Evolutionary conservation across 176 grass and related monocot genomes (phyloP).

Genomic region (Hordeum marinum): DNA sequence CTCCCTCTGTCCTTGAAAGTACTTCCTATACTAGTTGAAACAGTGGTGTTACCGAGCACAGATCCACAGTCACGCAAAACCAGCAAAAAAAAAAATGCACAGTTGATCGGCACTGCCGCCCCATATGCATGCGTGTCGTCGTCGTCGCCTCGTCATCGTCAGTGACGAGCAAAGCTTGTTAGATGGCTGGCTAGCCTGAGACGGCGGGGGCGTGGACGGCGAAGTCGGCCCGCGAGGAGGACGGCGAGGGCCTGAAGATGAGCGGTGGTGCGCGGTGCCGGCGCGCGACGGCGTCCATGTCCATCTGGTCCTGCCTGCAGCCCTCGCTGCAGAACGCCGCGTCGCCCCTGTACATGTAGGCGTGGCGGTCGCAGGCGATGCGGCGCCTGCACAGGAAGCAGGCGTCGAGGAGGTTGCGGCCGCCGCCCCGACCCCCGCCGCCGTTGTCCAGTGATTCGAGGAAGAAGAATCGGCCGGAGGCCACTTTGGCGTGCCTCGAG

Average conservation of each 20-base stretch:
- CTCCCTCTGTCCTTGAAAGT: too few relatives aligned
- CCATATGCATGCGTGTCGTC: too few relatives aligned
- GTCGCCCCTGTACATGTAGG: constrained; percentile 80
- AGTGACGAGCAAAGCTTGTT: too few relatives aligned
- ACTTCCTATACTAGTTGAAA: too few relatives aligned
- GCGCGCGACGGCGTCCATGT: constrained; percentile 3
- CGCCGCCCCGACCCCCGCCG: not conserved
- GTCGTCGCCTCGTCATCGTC: too few relatives aligned
- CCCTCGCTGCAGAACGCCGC: constrained; percentile 63
- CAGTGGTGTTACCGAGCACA: too few relatives aligned
- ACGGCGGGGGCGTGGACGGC: not conserved
- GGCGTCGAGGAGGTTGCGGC: constrained; percentile 30
- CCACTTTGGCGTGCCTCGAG: too few relatives aligned
- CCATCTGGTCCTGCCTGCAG: constrained; percentile 59
- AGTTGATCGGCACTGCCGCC: too few relatives aligned
- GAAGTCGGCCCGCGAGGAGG: too few relatives aligned
- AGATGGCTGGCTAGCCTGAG: not conserved
- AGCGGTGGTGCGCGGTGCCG: not conserved
- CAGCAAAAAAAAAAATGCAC: rapidly evolving
- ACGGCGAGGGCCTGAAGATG: not conserved
- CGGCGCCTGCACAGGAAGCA: constrained; percentile 73
- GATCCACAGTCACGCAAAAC: too few relatives aligned
- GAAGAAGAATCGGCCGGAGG: too few relatives aligned
- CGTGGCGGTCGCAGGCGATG: constrained; percentile 23
- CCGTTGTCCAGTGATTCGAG: too few relatives aligned